Base-by-base conservation (phyloP, 75 land plant genomes). In the Picea sitchensis region DNA sequence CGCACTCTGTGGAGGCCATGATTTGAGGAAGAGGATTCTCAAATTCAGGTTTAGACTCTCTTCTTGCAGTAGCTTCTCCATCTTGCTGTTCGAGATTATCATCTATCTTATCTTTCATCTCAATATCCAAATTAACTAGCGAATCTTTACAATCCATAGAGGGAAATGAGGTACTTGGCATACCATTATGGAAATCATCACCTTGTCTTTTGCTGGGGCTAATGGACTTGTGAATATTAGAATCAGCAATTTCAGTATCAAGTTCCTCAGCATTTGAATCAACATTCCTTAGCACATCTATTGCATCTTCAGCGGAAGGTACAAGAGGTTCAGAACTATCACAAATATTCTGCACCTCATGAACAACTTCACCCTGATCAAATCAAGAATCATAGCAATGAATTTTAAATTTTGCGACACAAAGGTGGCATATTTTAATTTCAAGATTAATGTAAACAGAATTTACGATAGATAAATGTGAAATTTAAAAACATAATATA, bases 331-430 rank as follows among this genome's bases (percentile, higher is more conserved):
- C 3, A 31, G 38, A 58, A 34, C 31, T 21, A 26, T 61, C 75
- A 65, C 30, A 31, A 61, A 18, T 31, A 67, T 9, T 61, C 13
- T 69, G 38, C 65, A 2, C 41, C 15, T 23, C 59, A 3, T 26
- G 77, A 26, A 63, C 65, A 14, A 61, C 18, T 56, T 76, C 15
- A 31, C 72, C 69, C 65, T 58, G 65, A 18, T 69, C 59, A 58
- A 31, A 38, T 64, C 18, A 67, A 38, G 17, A 32, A 36, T 3
- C 14, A 38, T 78, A 44, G 4, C 5, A 61, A 78, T 72, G 76
- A 20, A 41, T 7, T 36, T 78, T 3, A 61, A 74, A 3, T 41
- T 60, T 71, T 15, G 71, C 2, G 1, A 36, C 7, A 71, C 21
- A 71, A 1, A 38, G 8, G 23, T 18, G 74, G 56, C 21, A 44